Percentiles rank a stretch among this genome's conserved stretches.
These are phyloP conservation scores for Trichoderma atroviride DNA, from an alignment of 2,329 filamentous ascomycete species.

Conservation along the genomic window DNA sequence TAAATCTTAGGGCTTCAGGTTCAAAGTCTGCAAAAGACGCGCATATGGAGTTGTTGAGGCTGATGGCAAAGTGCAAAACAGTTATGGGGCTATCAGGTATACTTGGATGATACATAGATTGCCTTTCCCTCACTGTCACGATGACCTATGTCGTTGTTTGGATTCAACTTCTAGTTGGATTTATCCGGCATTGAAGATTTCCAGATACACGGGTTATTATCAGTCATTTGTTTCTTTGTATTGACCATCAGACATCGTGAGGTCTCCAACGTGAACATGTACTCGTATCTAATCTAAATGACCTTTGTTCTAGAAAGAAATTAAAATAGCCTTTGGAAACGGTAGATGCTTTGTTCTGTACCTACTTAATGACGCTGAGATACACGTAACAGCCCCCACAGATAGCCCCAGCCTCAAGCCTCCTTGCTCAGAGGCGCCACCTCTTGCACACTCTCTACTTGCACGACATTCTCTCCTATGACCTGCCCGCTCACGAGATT, in stretches of 20 bases:
- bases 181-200: no score
- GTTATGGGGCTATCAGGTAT: no score
- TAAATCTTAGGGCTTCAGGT: not conserved
- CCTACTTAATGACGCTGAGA: not conserved
- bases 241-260: not conserved
- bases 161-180: no score
- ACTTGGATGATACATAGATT: no score
- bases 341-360: no score
- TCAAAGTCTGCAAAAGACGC: not conserved
- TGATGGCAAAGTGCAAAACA: not conserved
- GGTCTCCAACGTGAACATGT: not conserved
- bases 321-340: not conserved
- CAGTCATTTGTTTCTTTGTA: no score
- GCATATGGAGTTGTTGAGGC: not conserved
- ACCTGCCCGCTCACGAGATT: slow-evolving; percentile 27
- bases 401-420: not conserved
- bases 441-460: slow-evolving; percentile 7
- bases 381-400: not conserved
- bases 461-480: not conserved
- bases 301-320: not conserved
- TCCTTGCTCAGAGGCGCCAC: not conserved
- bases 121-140: no score
- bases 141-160: no score
- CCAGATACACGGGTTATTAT: no score
- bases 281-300: not conserved